Conservation (phyloP, 495 filamentous ascomycete genomes). For the Pseudoneurospora amorphoporcata region DNA sequence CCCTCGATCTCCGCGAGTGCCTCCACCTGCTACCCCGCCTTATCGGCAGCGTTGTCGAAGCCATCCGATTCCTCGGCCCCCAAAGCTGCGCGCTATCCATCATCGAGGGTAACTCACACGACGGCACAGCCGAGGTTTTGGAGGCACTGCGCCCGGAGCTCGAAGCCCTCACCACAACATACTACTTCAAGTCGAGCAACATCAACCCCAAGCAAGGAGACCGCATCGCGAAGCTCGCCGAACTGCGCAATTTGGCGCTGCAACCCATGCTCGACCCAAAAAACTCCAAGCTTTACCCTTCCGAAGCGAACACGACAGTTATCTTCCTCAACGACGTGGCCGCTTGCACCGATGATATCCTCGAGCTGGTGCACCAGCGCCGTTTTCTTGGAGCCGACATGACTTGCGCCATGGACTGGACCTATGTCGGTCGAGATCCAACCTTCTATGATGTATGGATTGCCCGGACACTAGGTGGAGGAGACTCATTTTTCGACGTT, state of each 20-base stretch:
- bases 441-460: constrained; percentile 45
- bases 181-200: constrained; percentile 26
- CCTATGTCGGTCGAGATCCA: constrained; percentile 21
- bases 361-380: constrained; percentile 41
- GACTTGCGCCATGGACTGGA: constrained; percentile 47
- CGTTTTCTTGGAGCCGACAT: constrained; percentile 35
- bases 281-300: constrained; percentile 4
- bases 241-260: constrained; percentile 37
- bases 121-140: constrained; percentile 42
- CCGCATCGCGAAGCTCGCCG: constrained; percentile 32
- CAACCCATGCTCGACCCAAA: constrained; percentile 24
- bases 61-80: constrained; percentile 38
- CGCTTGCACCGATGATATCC: constrained; percentile 41
- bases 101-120: constrained; percentile 38
- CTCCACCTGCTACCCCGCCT: constrained; percentile 34
- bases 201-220: constrained; percentile 27
- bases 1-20: constrained; percentile 36
- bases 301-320: constrained; percentile 17
- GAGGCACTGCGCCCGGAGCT: constrained; percentile 22
- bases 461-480: constrained; percentile 32
- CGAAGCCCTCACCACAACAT: constrained; percentile 21
- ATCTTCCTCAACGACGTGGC: constrained; percentile 43
- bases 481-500: constrained; percentile 42
- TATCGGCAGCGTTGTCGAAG: constrained; percentile 34
- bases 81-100: constrained; percentile 39